These are phyloP conservation scores for Phialophora chinensis DNA, from an alignment of 2,329 filamentous ascomycete genomes.

Conservation along the genomic window DNA sequence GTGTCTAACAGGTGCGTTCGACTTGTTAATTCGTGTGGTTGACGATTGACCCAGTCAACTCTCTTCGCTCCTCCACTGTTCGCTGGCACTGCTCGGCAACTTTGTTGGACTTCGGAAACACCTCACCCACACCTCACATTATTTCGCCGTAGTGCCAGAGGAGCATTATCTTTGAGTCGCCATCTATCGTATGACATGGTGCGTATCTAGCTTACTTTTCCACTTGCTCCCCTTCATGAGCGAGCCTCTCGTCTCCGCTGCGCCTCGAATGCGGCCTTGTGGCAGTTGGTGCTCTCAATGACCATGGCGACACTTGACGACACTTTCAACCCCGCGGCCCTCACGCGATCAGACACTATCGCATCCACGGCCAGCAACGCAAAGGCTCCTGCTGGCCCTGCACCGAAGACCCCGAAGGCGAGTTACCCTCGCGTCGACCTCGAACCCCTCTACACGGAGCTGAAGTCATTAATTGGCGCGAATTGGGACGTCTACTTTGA, in stretches of 20 bases:
- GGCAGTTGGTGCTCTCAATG: neutral
- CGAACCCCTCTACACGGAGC: conserved; percentile 66
- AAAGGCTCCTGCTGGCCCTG: conserved; percentile 34
- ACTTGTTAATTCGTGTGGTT: neutral
- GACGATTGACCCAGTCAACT: neutral
- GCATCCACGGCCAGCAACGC: conserved; percentile 28
- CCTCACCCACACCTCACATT: neutral
- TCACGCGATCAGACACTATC: conserved; percentile 41
- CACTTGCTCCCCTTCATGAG: neutral
- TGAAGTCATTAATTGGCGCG: conserved; percentile 65
- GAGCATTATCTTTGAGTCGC: neutral
- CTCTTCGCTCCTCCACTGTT: neutral
- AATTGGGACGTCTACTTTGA: conserved; percentile 67
- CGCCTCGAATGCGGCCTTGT: neutral
- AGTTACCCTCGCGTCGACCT: conserved; percentile 66
- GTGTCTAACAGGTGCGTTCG: neutral
- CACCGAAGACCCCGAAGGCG: conserved; percentile 57
- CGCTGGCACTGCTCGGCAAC: neutral
- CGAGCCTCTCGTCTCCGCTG: neutral
- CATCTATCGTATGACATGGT: neutral
- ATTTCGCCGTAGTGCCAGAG: neutral
- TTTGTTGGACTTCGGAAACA: neutral
- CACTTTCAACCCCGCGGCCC: conserved; percentile 44
- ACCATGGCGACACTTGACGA: conserved; percentile 40
- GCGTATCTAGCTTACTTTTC: neutral